Evolutionary conservation across 176 grass and related monocot genomes (phyloP).

Genomic region (Cenchrus americanus): DNA sequence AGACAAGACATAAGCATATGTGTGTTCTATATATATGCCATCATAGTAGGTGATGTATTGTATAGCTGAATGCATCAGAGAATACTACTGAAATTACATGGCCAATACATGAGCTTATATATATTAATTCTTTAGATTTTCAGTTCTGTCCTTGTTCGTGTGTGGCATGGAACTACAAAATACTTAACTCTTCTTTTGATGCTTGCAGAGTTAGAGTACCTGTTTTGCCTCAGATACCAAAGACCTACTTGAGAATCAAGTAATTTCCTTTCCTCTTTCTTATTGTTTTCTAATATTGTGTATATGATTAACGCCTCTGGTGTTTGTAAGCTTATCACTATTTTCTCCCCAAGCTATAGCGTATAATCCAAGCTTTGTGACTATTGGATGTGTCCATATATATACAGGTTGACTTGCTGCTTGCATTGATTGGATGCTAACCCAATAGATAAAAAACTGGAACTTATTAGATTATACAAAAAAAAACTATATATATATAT

Average conservation of each 20-base stretch:
- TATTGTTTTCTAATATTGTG: neutral
- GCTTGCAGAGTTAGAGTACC: conserved; percentile 68
- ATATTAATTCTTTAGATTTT: neutral
- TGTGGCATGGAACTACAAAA: neutral
- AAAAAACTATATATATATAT: no score
- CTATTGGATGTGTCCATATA: neutral
- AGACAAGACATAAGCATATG: neutral
- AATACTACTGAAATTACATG: conserved; percentile 2
- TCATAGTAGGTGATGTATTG: neutral
- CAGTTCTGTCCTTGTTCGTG: neutral
- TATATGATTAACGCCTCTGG: neutral
- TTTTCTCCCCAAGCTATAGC: neutral
- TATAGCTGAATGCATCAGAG: conserved; percentile 14
- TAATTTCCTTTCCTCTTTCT: conserved; percentile 29
- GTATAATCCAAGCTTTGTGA: neutral
- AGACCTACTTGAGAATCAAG: conserved; percentile 97
- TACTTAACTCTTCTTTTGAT: conserved; percentile 36
- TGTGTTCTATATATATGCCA: neutral
- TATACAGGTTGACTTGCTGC: neutral
- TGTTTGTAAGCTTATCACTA: neutral
- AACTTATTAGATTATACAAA: neutral
- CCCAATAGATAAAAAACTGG: neutral
- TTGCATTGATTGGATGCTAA: neutral
- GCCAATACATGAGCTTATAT: neutral
- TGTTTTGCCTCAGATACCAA: conserved; percentile 91